Evolutionary conservation across 192 early-diverging fungal genomes (phyloP).

Genomic region (Phlyctochytrium bullatum): DNA sequence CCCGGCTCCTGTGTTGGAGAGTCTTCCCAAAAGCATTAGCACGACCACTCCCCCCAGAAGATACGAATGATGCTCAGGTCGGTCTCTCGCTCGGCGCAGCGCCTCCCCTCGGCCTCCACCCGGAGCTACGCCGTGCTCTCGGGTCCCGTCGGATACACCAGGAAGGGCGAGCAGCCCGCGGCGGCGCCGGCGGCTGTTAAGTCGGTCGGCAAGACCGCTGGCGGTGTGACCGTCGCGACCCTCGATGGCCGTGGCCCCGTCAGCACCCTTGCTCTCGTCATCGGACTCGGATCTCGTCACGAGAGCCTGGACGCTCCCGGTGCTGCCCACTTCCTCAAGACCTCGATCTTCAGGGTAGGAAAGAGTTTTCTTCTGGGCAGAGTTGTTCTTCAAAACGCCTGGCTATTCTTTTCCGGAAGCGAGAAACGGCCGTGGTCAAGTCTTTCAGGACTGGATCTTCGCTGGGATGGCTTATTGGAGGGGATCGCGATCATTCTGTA

Average conservation of each 20-base stretch:
- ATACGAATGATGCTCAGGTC: not conserved
- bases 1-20: no score
- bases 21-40: no score
- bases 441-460: no score
- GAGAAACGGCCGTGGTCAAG: no score
- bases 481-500: no score
- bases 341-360: conserved; percentile 83
- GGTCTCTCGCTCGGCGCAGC: not conserved
- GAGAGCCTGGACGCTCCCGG: conserved; percentile 76
- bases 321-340: conserved; percentile 88
- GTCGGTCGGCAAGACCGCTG: conserved; percentile 25
- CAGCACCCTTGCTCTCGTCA: conserved; percentile 77
- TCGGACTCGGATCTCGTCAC: conserved; percentile 83
- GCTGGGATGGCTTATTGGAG: no score
- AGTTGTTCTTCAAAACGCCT: no score
- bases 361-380: no score
- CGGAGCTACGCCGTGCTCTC: conserved; percentile 28
- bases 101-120: conserved; percentile 2
- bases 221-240: conserved; percentile 57
- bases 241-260: conserved; percentile 68
- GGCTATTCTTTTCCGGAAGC: no score
- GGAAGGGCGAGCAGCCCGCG: conserved; percentile 45
- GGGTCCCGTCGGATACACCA: conserved; percentile 32
- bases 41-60: no score
- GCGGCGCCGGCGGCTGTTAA: conserved; percentile 34